A percentile compares a stretch with the other conserved stretches of the same genome.
phyloP scores from a whole-genome alignment of 164 flowering plant species.

The Vitis labrusca region DNA sequence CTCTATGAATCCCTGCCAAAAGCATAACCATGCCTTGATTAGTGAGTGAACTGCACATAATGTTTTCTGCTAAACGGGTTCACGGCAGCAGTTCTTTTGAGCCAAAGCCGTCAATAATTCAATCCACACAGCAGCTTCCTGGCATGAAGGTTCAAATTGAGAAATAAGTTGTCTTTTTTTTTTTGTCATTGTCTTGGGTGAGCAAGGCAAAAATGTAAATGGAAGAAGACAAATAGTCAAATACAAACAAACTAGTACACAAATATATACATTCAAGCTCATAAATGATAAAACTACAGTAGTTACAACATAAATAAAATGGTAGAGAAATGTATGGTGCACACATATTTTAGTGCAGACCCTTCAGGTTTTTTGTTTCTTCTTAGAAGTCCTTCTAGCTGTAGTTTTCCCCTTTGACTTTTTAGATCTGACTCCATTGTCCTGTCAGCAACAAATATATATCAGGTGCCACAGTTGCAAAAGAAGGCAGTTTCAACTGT shows the following conservation, averaged over 20 bases:
- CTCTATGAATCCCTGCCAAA: too few relatives aligned
- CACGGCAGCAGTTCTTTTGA: too few relatives aligned
- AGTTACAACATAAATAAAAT: conserved; percentile 11
- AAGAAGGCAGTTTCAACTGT: background rate
- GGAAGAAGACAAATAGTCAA: too few relatives aligned
- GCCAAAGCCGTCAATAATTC: too few relatives aligned
- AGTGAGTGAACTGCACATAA: too few relatives aligned
- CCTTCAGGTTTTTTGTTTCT: conserved; percentile 34
- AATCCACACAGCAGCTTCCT: too few relatives aligned
- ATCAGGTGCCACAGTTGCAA: background rate
- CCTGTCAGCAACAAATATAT: conserved; percentile 39
- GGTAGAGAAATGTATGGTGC: background rate
- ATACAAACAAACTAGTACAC: background rate
- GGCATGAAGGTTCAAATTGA: too few relatives aligned
- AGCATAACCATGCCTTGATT: too few relatives aligned
- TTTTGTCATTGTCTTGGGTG: too few relatives aligned
- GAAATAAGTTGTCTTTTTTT: too few relatives aligned
- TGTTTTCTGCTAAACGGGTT: too few relatives aligned
- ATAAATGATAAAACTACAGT: background rate
- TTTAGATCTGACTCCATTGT: conserved; percentile 38
- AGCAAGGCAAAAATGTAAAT: too few relatives aligned
- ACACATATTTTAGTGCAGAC: background rate
- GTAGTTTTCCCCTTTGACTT: conserved; percentile 42
- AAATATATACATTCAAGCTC: background rate
- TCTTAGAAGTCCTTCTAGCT: conserved; percentile 9